Percentiles rank a stretch among this genome's conserved stretches.
These are phyloP conservation scores for Capsicum chinense DNA, from an alignment of 257 asterid genomes.

Conservation along the genomic window DNA sequence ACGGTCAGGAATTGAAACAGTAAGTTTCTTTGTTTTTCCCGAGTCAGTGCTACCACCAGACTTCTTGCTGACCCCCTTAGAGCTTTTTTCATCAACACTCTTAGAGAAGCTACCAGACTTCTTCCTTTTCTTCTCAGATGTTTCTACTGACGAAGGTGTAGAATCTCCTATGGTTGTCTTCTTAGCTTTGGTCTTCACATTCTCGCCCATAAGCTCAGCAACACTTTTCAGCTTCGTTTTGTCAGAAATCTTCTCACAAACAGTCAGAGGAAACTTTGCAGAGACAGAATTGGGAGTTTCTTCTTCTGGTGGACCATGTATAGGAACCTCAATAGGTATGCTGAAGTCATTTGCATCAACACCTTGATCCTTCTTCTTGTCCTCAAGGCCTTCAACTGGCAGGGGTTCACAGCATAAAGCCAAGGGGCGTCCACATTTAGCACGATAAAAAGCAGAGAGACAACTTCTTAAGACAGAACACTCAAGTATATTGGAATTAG, in stretches of 20 bases:
- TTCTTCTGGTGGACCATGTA: conserved; percentile 50
- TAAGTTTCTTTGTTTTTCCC: background rate
- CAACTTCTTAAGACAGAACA: conserved; percentile 56
- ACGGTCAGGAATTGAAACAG: conserved; percentile 18
- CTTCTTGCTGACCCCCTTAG: conserved; percentile 40
- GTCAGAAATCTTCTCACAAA: conserved; percentile 41
- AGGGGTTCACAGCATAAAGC: conserved; percentile 47
- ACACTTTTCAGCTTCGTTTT: conserved; percentile 72
- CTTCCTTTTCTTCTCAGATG: conserved; percentile 39
- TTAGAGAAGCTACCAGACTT: conserved; percentile 28
- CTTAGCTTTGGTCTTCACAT: conserved; percentile 30
- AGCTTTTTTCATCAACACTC: conserved; percentile 34
- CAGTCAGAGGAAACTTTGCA: conserved; percentile 31
- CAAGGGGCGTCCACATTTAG: conserved; percentile 45
- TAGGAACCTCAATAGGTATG: conserved; percentile 48
- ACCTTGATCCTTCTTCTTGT: conserved; percentile 29
- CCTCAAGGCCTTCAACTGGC: conserved; percentile 72
- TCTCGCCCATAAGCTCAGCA: conserved; percentile 61
- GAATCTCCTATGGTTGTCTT: conserved; percentile 29
- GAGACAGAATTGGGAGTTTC: conserved; percentile 36
- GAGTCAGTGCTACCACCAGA: conserved; percentile 32
- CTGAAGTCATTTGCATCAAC: conserved; percentile 35
- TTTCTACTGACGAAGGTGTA: conserved; percentile 26
- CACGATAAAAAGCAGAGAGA: conserved; percentile 63
- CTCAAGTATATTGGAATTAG: conserved; percentile 49